A percentile compares a stretch with the other conserved stretches of the same genome.
phyloP scores from a whole-genome alignment of 495 filamentous ascomycete genomes.

The Talaromyces proteolyticus region DNA sequence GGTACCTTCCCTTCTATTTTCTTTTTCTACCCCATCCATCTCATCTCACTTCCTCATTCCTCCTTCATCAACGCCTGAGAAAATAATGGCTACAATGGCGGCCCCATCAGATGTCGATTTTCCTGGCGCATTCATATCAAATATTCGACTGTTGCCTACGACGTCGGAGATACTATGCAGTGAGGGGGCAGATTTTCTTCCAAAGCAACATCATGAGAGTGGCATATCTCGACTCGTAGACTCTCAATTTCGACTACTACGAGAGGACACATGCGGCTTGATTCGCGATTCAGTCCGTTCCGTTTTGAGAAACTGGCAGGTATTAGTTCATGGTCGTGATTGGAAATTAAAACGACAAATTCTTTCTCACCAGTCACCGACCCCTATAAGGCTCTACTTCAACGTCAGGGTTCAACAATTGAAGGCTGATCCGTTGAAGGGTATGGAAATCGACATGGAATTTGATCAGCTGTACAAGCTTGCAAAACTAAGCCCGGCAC shows the following conservation, averaged over 20 bases:
- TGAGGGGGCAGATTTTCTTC: background rate
- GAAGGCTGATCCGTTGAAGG: background rate
- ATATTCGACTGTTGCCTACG: background rate
- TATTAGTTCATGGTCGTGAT: slow-evolving; percentile 1
- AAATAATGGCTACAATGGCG: too few species aligned
- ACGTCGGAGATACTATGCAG: background rate
- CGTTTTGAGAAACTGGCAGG: slow-evolving; percentile 22
- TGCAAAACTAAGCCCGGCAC: background rate
- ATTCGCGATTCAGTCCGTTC: slow-evolving; percentile 47
- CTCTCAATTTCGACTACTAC: slow-evolving; percentile 54
- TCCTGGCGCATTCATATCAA: background rate
- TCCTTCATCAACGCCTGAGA: too few species aligned
- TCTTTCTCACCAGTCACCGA: background rate
- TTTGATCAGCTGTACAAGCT: slow-evolving; percentile 9
- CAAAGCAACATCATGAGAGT: slow-evolving; percentile 34
- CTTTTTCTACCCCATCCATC: too few species aligned
- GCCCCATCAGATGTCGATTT: too few species aligned
- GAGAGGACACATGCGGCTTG: slow-evolving; percentile 57
- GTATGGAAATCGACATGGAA: slow-evolving; percentile 10
- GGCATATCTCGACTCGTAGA: slow-evolving; percentile 52
- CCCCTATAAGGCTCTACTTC: slow-evolving; percentile 7
- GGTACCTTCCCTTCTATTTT: too few species aligned
- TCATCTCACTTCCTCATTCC: too few species aligned
- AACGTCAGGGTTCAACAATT: background rate
- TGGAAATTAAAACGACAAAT: slow-evolving; percentile 8